Evolutionary conservation across 148 eudicot species (phyloP).

Genomic region (Rhododendron kiyosumense): DNA sequence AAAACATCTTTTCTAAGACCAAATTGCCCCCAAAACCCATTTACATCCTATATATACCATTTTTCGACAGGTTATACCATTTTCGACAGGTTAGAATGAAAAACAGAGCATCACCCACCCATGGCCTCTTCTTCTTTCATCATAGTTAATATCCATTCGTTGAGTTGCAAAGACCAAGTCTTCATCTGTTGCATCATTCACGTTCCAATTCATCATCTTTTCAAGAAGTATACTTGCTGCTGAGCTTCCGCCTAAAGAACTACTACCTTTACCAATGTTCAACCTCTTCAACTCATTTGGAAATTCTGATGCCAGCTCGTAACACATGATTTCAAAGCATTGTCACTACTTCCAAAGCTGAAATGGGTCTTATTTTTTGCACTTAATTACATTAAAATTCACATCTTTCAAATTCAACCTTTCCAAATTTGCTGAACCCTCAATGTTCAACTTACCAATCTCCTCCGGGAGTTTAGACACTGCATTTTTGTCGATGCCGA

Average conservation of each 20-base stretch:
- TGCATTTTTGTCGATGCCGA: constrained; percentile 13
- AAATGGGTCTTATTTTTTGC: constrained; percentile 5
- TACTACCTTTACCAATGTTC: constrained; percentile 29
- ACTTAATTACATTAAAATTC: constrained; percentile 5
- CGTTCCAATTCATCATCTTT: constrained; percentile 41
- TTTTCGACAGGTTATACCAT: too few species aligned
- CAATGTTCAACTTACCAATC: constrained; percentile 45
- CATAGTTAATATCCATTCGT: constrained; percentile 42
- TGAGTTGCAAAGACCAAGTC: constrained; percentile 51
- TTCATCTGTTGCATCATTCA: constrained; percentile 41
- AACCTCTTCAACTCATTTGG: constrained; percentile 51
- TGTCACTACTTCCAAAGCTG: constrained; percentile 15
- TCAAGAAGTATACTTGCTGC: constrained; percentile 33
- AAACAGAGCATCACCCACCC: too few species aligned
- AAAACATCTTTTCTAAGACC: too few species aligned
- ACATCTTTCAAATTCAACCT: constrained; percentile 13
- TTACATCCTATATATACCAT: too few species aligned
- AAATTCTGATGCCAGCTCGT: constrained; percentile 32
- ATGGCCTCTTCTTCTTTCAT: constrained; percentile 3
- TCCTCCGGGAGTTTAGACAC: constrained; percentile 34
- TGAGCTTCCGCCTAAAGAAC: constrained; percentile 27
- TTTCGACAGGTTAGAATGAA: too few species aligned
- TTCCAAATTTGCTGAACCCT: constrained; percentile 16
- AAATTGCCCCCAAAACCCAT: too few species aligned
- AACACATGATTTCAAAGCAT: constrained; percentile 4